Evolutionary conservation across 306 rosid species (phyloP).

Genomic region (Sesbania bispinosa): DNA sequence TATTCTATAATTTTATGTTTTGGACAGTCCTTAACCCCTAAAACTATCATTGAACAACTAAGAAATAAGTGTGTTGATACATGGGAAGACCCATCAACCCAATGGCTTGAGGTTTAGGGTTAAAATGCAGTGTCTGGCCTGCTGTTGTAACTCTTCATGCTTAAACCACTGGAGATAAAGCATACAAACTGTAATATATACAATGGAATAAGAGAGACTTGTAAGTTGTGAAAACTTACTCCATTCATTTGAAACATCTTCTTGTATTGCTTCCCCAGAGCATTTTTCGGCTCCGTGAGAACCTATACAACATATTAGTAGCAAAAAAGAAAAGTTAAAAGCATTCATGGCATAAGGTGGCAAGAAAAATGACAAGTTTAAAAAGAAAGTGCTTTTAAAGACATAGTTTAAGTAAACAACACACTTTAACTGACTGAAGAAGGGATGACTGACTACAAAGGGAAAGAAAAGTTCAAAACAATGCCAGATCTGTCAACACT

Average conservation of each 20-base stretch:
- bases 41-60: conserved; percentile 18
- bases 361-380: not conserved
- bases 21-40: not conserved
- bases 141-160: not conserved
- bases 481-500: not conserved
- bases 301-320: conserved; percentile 48
- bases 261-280: conserved; percentile 95
- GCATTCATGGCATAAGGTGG: not conserved
- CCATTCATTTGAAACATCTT: conserved; percentile 90
- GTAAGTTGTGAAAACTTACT: conserved; percentile 60
- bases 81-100: not conserved
- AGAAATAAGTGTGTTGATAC: not conserved
- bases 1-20: not conserved
- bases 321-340: conserved; percentile 7
- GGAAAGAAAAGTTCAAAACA: not conserved
- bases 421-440: not conserved
- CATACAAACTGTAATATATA: not conserved
- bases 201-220: not conserved
- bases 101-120: not conserved
- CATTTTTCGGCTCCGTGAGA: conserved; percentile 90
- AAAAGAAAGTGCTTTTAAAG: not conserved
- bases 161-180: not conserved
- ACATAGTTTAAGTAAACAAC: conserved; percentile 1
- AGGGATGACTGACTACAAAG: not conserved
- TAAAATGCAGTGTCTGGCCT: not conserved